These are phyloP conservation scores for Apiotrichum brassicae DNA, from an alignment of 1,284 basidiomycete species.

Conservation along the genomic window DNA sequence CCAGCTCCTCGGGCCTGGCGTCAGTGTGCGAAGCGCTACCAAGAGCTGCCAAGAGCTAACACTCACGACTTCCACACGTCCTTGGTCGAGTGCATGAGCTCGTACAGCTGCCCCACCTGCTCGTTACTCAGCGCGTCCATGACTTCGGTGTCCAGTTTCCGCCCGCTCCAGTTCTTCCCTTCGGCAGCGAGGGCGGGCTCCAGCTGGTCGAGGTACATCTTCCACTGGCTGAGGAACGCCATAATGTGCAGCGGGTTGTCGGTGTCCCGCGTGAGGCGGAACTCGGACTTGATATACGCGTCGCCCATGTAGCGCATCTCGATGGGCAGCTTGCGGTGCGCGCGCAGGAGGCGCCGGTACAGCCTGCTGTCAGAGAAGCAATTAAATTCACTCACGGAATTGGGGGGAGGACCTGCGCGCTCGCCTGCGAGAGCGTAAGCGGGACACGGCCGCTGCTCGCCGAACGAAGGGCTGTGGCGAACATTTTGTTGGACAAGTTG, in stretches of 20 bases:
- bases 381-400: slow-evolving; percentile 56
- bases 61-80: slow-evolving; percentile 66
- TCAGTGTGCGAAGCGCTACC: too few species aligned
- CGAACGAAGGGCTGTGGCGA: slow-evolving; percentile 46
- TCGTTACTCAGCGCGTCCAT: slow-evolving; percentile 85
- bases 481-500: slow-evolving; percentile 50
- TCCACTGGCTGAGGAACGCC: slow-evolving; percentile 90
- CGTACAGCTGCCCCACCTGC: slow-evolving; percentile 83
- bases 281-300: slow-evolving; percentile 82
- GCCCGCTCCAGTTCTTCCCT: slow-evolving; percentile 55
- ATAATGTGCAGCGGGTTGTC: slow-evolving; percentile 83
- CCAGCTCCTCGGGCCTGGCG: slow-evolving; percentile 14
- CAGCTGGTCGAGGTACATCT: slow-evolving; percentile 73
- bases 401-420: slow-evolving; percentile 69
- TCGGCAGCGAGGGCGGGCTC: slow-evolving; percentile 16
- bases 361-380: slow-evolving; percentile 51
- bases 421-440: slow-evolving; percentile 55
- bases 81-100: slow-evolving; percentile 82
- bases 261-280: slow-evolving; percentile 67
- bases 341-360: slow-evolving; percentile 70
- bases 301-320: slow-evolving; percentile 86
- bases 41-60: not conserved
- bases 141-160: slow-evolving; percentile 63
- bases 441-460: slow-evolving; percentile 57
- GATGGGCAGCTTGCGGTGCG: slow-evolving; percentile 63